phyloP scores from a whole-genome alignment of 352 stramenopile species.

The Phytophthora rubi region DNA sequence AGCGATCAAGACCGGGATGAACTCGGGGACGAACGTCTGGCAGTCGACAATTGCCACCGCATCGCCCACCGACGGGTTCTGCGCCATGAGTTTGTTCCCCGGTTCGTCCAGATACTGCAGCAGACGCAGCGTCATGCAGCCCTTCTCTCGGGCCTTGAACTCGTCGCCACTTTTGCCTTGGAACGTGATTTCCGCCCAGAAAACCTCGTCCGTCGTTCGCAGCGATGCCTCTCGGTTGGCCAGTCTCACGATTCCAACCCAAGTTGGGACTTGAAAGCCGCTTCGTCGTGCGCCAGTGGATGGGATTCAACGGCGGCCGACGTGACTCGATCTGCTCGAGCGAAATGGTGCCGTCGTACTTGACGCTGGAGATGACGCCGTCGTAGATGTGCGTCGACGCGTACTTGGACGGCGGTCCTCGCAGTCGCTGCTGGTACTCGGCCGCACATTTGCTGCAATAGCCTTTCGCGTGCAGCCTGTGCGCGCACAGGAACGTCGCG shows the following conservation, averaged over 20 bases:
- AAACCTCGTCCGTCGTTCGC: slow-evolving; percentile 56
- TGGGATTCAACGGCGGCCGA: slow-evolving; percentile 54
- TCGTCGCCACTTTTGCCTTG: slow-evolving; percentile 78
- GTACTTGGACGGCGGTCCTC: slow-evolving; percentile 55
- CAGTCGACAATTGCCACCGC: slow-evolving; percentile 87
- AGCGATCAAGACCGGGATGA: slow-evolving; percentile 83
- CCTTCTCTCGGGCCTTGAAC: slow-evolving; percentile 62
- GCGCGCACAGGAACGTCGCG: slow-evolving; percentile 69
- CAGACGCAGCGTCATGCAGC: slow-evolving; percentile 71
- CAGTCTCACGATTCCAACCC: slow-evolving; percentile 78
- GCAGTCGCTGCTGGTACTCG: slow-evolving; percentile 56
- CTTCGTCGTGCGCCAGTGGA: slow-evolving; percentile 88
- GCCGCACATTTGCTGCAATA: slow-evolving; percentile 67
- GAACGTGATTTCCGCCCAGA: slow-evolving; percentile 79
- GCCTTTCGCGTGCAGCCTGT: slow-evolving; percentile 58
- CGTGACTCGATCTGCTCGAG: slow-evolving; percentile 66
- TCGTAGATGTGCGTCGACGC: slow-evolving; percentile 89
- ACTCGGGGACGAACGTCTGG: slow-evolving; percentile 88
- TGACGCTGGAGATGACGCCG: slow-evolving; percentile 48
- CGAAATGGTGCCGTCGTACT: slow-evolving; percentile 70
- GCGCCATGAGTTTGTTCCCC: slow-evolving; percentile 54
- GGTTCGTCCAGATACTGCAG: slow-evolving; percentile 75
- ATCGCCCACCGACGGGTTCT: slow-evolving; percentile 57
- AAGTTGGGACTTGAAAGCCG: slow-evolving; percentile 80
- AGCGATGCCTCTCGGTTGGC: slow-evolving; percentile 56